phyloP scores from a whole-genome alignment of 2,329 filamentous ascomycete genomes.

The Trichoderma breve region DNA sequence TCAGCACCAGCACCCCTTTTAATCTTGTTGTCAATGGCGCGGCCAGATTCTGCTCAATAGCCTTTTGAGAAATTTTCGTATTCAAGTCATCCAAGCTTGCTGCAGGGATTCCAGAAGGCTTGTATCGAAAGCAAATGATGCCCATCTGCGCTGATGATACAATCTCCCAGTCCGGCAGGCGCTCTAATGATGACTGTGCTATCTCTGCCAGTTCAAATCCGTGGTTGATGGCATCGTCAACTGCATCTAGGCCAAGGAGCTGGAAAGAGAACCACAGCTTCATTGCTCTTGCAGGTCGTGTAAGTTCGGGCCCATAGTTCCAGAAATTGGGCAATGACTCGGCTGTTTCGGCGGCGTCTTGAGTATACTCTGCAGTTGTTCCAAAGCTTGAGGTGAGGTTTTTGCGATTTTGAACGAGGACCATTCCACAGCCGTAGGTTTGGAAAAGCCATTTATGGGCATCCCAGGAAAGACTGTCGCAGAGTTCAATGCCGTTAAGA shows the following conservation, averaged over 20 bases:
- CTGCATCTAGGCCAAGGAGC: conserved; percentile 24
- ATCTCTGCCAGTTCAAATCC: conserved; percentile 26
- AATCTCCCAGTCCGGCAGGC: conserved; percentile 26
- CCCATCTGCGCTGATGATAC: conserved; percentile 27
- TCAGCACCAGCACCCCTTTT: conserved; percentile 17
- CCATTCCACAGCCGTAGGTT: conserved; percentile 28
- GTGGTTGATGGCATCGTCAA: conserved; percentile 27
- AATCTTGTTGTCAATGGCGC: conserved; percentile 23
- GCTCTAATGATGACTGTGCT: conserved; percentile 24
- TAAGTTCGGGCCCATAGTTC: conserved; percentile 29
- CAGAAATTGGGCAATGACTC: conserved; percentile 29
- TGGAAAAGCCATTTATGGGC: conserved; percentile 32
- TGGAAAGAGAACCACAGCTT: conserved; percentile 30
- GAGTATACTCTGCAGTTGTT: conserved; percentile 29
- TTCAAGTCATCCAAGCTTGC: conserved; percentile 20
- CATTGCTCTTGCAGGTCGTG: conserved; percentile 27
- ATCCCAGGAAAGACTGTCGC: conserved; percentile 30
- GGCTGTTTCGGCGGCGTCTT: conserved; percentile 28
- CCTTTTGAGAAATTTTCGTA: conserved; percentile 3
- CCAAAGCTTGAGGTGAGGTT: conserved; percentile 25
- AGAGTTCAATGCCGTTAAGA: conserved; percentile 21
- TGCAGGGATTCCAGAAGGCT: neutral
- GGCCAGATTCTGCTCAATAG: conserved; percentile 18
- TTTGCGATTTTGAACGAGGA: conserved; percentile 24
- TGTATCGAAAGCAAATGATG: conserved; percentile 26